Evolutionary conservation across 805 yeast genomes (phyloP).

Genomic region (Myxozyma vanderwaltii): DNA sequence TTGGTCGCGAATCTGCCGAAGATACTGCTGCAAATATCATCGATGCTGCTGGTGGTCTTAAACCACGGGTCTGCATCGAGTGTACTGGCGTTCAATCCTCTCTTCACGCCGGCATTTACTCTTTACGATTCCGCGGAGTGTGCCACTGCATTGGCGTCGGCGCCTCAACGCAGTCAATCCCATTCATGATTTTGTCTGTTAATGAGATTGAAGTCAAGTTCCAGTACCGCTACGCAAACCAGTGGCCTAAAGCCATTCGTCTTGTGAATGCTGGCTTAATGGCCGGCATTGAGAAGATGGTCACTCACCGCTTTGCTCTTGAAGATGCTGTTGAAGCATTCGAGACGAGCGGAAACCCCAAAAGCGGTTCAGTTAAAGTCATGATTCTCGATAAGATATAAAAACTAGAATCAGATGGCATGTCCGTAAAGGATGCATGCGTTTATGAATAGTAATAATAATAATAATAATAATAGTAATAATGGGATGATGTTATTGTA

Average conservation of each 20-base stretch:
- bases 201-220: conserved; percentile 56
- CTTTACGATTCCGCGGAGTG: conserved; percentile 52
- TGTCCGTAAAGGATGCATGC: background rate
- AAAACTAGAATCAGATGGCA: background rate
- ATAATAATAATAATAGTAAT: no score
- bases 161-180: conserved; percentile 50
- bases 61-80: conserved; percentile 52
- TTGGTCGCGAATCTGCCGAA: conserved; percentile 48
- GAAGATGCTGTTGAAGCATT: conserved; percentile 55
- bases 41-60: conserved; percentile 46
- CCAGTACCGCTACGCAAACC: conserved; percentile 57
- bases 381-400: conserved; percentile 46
- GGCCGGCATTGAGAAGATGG: conserved; percentile 48
- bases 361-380: conserved; percentile 52
- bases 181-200: conserved; percentile 57
- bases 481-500: no score
- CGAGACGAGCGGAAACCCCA: conserved; percentile 46
- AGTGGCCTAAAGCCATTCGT: conserved; percentile 60
- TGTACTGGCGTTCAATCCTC: conserved; percentile 58
- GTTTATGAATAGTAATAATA: no score
- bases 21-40: conserved; percentile 39
- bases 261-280: conserved; percentile 50
- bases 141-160: conserved; percentile 58
- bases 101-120: conserved; percentile 51
- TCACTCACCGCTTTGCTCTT: conserved; percentile 53